Base-by-base conservation (phyloP, 164 flowering plant species). In the Tinospora cordifolia region DNA sequence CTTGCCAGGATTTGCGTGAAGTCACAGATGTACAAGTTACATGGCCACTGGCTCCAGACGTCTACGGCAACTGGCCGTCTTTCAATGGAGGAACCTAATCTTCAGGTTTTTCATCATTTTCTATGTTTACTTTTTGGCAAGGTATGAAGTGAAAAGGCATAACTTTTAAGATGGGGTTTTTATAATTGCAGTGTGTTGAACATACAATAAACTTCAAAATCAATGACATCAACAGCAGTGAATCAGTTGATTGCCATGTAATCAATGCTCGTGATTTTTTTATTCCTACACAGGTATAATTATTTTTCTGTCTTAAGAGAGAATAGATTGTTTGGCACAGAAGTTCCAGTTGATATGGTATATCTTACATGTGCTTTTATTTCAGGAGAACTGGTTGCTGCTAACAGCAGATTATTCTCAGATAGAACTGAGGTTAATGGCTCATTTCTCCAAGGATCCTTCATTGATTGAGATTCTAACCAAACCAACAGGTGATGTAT, bases 31-130 rank as follows among this genome's bases (percentile, higher is more conserved):
- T 86, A 92, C 68, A 90, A 84, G 68, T 66, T 95, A 58, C 96
- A 90, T 80, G 98, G 98, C 57, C 96, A 85, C 77, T 95, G 98
- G 99, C 97, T 95, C 54, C 98, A 95, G 83, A 90, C 97, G 47
- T 90, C 99, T 19, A 90, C 99, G 41, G 91, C 97, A 64, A 95
- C 99, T 72, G 99, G 98, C 39, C 80, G 99, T 36, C 90, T 95
- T 71, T 88, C 99, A 44, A 88, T 95, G 91, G 99, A 95, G 83
- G 98, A 95, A 72, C 99, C 99, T 67, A 95, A 95, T 82, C 98
- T 95, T 77, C 99, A 95, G 94, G 99, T 95, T 67, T 46, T 66
- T 76, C n/a, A 38, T 46, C 69, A 51, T 58, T 59, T 59, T 34
- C 30, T 54, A 17, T 76, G 12, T 6, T 77, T 27, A 26, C 30